phyloP scores from a whole-genome alignment of 345 rosid species.

The Salix dunnii region DNA sequence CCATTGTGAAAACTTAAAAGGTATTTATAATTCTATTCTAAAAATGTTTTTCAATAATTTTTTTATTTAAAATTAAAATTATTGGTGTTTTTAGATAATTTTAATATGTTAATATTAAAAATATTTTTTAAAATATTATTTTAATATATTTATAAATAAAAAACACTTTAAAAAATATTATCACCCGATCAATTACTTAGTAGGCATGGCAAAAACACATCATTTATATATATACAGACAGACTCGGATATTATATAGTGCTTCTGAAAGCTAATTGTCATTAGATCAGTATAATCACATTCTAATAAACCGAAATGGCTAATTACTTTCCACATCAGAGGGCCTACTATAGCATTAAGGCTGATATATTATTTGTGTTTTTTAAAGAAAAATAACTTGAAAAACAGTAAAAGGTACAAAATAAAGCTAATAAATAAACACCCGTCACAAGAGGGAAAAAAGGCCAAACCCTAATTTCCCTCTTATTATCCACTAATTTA shows the following conservation, averaged over 20 bases:
- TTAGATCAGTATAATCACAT: background rate
- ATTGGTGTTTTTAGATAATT: too few relatives aligned
- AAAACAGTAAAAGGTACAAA: conserved; percentile 1
- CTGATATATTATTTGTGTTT: background rate
- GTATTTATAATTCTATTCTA: too few relatives aligned
- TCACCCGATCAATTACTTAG: too few relatives aligned
- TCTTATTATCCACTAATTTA: conserved; percentile 11
- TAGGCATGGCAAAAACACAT: background rate
- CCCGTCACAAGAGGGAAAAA: background rate
- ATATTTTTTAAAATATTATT: too few relatives aligned
- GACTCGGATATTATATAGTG: background rate
- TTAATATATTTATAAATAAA: too few relatives aligned
- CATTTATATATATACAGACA: too few relatives aligned
- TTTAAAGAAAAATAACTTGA: background rate
- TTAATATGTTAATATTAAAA: too few relatives aligned
- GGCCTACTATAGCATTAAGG: background rate
- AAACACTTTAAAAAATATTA: too few relatives aligned
- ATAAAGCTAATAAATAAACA: conserved; percentile 11
- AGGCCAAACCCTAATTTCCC: background rate
- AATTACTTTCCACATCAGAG: conserved; percentile 14
- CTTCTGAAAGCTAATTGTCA: background rate
- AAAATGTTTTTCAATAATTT: too few relatives aligned
- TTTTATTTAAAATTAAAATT: too few relatives aligned
- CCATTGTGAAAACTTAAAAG: too few relatives aligned
- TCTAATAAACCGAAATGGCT: conserved; percentile 13